phyloP scores from a whole-genome alignment of 1,284 basidiomycete species.

The Cryptococcus jaspeensis region DNA sequence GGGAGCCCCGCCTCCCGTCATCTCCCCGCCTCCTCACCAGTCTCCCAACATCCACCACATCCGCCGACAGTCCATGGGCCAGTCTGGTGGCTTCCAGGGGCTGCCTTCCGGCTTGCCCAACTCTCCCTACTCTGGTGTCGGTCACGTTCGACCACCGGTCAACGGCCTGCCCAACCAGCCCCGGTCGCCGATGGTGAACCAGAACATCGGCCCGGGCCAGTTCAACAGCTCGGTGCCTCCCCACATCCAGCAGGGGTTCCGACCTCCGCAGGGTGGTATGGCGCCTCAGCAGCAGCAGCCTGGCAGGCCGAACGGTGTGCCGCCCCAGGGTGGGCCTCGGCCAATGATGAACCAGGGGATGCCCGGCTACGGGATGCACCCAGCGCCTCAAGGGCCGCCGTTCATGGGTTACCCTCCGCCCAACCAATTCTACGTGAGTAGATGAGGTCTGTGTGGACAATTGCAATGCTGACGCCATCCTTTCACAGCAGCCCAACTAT shows the following conservation, averaged over 20 bases:
- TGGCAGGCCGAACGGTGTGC: constrained; percentile 20
- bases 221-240: constrained; percentile 20
- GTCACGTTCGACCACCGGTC: constrained; percentile 32
- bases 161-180: constrained; percentile 27
- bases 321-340: constrained; percentile 19
- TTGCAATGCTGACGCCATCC: constrained; percentile 1
- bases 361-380: constrained; percentile 36
- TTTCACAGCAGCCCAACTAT: constrained; percentile 10
- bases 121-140: constrained; percentile 18
- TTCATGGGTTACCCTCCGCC: constrained; percentile 42
- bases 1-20: constrained; percentile 15
- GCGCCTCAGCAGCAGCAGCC: constrained; percentile 15
- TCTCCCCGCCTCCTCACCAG: constrained; percentile 16
- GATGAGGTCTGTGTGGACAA: not conserved
- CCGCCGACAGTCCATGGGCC: constrained; percentile 34
- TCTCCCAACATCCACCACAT: constrained; percentile 23
- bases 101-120: constrained; percentile 15
- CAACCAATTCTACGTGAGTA: constrained; percentile 37
- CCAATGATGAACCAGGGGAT: constrained; percentile 24
- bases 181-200: constrained; percentile 33
- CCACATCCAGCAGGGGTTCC: constrained; percentile 35
- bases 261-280: constrained; percentile 19
- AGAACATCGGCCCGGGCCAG: constrained; percentile 16
- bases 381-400: constrained; percentile 25
- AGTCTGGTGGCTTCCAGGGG: constrained; percentile 28